A percentile compares a stretch with the other conserved stretches of the same genome.
Evolutionary conservation across 306 rosid genomes (phyloP).

Genomic region (Oxytropis ochrocephala): DNA sequence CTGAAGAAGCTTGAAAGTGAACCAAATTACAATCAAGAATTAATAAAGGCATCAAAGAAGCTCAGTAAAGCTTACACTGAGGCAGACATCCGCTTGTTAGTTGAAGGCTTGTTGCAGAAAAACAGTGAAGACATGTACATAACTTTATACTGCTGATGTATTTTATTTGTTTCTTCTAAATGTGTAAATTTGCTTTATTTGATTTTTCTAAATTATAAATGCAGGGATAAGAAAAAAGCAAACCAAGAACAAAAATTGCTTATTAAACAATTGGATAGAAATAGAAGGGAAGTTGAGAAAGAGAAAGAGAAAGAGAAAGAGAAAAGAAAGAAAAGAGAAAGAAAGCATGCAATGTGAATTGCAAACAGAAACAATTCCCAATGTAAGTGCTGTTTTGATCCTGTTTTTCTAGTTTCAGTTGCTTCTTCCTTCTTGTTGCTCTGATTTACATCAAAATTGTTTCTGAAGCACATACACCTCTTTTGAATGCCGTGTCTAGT

Average conservation of each 20-base stretch:
- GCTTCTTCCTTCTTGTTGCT: neutral
- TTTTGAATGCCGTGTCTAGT: too few relatives aligned
- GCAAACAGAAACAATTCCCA: conserved; percentile 42
- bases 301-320: conserved; percentile 66
- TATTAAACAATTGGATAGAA: conserved; percentile 62
- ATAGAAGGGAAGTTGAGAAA: conserved; percentile 57
- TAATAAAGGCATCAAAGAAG: conserved; percentile 54
- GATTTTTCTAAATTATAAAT: conserved; percentile 10
- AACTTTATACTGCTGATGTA: conserved; percentile 1
- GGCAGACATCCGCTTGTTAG: conserved; percentile 51
- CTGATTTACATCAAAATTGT: neutral
- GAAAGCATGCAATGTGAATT: conserved; percentile 40
- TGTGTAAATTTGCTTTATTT: neutral
- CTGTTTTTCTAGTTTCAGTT: neutral
- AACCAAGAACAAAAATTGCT: conserved; percentile 58
- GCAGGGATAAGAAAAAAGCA: conserved; percentile 68
- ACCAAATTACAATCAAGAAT: conserved; percentile 28
- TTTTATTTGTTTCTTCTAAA: conserved; percentile 11
- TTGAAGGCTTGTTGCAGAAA: conserved; percentile 50
- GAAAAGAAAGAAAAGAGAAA: conserved; percentile 66
- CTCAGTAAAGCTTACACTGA: conserved; percentile 49
- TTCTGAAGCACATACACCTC: too few relatives aligned
- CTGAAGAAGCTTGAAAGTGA: conserved; percentile 49
- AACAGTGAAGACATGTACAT: conserved; percentile 57
- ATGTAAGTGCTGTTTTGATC: conserved; percentile 39